Percentiles rank a stretch among this genome's conserved stretches.
These are phyloP conservation scores for Insectozyma bohioensis DNA, from an alignment of 1,139 yeast genomes.

Conservation along the genomic window DNA sequence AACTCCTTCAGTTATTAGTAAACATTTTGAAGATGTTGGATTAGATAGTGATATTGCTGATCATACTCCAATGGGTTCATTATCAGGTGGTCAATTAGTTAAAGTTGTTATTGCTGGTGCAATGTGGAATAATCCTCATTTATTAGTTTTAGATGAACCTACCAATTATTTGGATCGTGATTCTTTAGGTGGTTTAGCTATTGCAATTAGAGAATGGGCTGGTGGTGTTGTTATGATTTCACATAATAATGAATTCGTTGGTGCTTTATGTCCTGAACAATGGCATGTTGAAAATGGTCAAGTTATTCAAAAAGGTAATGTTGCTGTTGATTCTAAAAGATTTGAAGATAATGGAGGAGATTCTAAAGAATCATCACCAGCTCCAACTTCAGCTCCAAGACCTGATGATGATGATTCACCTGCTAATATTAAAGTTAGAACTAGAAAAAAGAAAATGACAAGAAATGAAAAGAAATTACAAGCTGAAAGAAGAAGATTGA, in stretches of 20 bases:
- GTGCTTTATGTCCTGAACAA: slow-evolving; percentile 97
- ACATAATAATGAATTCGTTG: slow-evolving; percentile 94
- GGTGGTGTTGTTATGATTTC: slow-evolving; percentile 99
- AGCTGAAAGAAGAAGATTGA: slow-evolving; percentile 90
- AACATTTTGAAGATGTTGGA: slow-evolving; percentile 97
- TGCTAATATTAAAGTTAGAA: slow-evolving; percentile 89
- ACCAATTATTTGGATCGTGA: slow-evolving; percentile 98
- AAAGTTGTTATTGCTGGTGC: slow-evolving; percentile 99
- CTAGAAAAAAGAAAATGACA: slow-evolving; percentile 93
- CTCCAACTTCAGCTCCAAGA: slow-evolving; percentile 38
- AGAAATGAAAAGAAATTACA: slow-evolving; percentile 92
- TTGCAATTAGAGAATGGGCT: slow-evolving; percentile 95
- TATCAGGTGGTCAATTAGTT: slow-evolving; percentile 97
- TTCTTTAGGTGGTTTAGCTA: slow-evolving; percentile 94
- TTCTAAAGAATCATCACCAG: slow-evolving; percentile 21
- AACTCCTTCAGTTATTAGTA: slow-evolving; percentile 86
- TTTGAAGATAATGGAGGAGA: slow-evolving; percentile 72
- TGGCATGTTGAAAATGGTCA: slow-evolving; percentile 96
- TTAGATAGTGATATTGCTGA: slow-evolving; percentile 97
- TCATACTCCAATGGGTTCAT: slow-evolving; percentile 94
- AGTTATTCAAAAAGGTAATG: slow-evolving; percentile 79
- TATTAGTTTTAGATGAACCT: slow-evolving; percentile 96
- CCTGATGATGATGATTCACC: slow-evolving; percentile 86
- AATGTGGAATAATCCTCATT: slow-evolving; percentile 99
- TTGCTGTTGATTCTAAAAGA: slow-evolving; percentile 70